Percentiles rank a stretch among this genome's conserved stretches.
Evolutionary conservation across 2,329 filamentous ascomycete species (phyloP).

Genomic region (Chalaropsis thielavioides): DNA sequence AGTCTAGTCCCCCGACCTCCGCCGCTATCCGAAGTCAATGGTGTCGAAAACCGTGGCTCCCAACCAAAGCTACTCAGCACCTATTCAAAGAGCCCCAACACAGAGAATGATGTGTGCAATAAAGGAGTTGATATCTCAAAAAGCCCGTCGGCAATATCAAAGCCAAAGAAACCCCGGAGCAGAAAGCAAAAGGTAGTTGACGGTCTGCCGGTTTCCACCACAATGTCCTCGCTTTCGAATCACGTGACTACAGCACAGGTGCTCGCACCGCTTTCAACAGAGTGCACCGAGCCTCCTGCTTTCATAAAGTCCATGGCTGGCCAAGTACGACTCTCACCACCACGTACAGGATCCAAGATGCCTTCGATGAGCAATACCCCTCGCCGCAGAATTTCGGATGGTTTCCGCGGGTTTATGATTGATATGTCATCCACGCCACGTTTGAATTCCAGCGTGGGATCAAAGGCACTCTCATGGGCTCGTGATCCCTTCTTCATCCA

Average conservation of each 20-base stretch:
- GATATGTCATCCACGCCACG: constrained; percentile 1
- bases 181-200: not conserved
- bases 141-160: not conserved
- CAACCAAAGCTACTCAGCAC: not conserved
- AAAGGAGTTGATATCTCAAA: not conserved
- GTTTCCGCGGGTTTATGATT: not conserved
- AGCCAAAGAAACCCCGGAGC: not conserved
- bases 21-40: not conserved
- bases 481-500: constrained; percentile 17
- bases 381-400: not conserved
- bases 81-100: not conserved
- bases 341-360: not conserved
- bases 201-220: not conserved
- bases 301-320: not conserved
- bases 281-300: not conserved
- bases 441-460: not conserved
- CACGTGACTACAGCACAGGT: not conserved
- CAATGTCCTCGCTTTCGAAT: not conserved
- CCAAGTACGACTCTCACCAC: not conserved
- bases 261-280: not conserved
- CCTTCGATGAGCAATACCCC: not conserved
- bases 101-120: not conserved
- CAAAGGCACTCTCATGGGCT: constrained; percentile 7
- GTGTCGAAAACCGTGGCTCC: constrained; percentile 5
- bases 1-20: not conserved